These are phyloP conservation scores for Solanum medicagineum DNA, from an alignment of 257 asterid species.

Conservation along the genomic window DNA sequence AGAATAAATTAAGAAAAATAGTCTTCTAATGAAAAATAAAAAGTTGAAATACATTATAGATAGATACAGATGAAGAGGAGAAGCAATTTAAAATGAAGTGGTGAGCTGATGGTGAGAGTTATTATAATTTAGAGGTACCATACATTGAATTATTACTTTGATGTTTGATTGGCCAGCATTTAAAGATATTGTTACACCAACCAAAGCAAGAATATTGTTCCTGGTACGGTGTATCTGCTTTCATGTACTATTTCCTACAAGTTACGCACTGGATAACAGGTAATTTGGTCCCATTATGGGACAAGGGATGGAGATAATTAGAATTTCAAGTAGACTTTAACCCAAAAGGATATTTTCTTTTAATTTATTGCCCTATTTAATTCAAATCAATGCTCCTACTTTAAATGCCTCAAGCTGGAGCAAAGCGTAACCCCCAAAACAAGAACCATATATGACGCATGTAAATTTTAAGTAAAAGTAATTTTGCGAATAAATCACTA, in stretches of 20 bases:
- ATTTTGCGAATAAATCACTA: too few relatives aligned
- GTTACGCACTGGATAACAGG: background rate
- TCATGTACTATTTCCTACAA: background rate
- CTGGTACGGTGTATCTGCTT: background rate
- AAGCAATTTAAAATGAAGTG: background rate
- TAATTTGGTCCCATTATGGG: background rate
- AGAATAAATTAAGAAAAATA: too few relatives aligned
- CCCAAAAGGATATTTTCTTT: background rate
- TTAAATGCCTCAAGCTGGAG: too few relatives aligned
- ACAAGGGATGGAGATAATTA: background rate
- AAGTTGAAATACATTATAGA: too few relatives aligned
- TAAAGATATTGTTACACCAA: slow-evolving; percentile 1
- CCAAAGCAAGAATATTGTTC: background rate
- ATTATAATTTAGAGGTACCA: background rate
- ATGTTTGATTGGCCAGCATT: background rate
- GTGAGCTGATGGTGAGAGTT: background rate
- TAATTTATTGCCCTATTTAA: background rate
- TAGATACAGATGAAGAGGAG: too few relatives aligned
- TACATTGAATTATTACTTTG: background rate
- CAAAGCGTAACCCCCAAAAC: too few relatives aligned
- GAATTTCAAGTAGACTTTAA: background rate
- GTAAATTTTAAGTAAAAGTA: too few relatives aligned
- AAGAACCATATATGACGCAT: too few relatives aligned
- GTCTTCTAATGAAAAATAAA: too few relatives aligned
- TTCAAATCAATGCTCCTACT: background rate